Percentiles rank a stretch among this genome's conserved stretches.
These are phyloP conservation scores for Westerdykella sp. DNA, from an alignment of 2,329 filamentous ascomycete genomes.

Conservation along the genomic window DNA sequence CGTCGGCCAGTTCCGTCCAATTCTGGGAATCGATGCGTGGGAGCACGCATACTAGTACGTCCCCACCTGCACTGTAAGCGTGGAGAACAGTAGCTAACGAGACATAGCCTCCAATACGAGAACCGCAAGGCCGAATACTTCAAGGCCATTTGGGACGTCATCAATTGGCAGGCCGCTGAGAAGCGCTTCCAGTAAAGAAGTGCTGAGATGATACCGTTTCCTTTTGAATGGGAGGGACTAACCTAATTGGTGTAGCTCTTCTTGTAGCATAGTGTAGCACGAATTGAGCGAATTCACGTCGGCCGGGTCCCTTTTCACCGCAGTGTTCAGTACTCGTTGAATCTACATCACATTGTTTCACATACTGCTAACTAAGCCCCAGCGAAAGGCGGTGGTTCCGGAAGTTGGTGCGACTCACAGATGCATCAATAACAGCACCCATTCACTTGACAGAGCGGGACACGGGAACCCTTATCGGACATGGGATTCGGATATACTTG, in stretches of 20 bases:
- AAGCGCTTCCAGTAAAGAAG: slow-evolving; percentile 59
- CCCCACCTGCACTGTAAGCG: not conserved
- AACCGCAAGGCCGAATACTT: slow-evolving; percentile 98
- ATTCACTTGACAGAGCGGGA: too few species aligned
- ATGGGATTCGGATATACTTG: too few species aligned
- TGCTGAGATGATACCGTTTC: not conserved
- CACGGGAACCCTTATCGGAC: too few species aligned
- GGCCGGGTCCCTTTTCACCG: too few species aligned
- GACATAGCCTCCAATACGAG: slow-evolving; percentile 72
- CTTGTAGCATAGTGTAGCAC: slow-evolving; percentile 1
- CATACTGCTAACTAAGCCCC: too few species aligned
- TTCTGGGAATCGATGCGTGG: slow-evolving; percentile 90
- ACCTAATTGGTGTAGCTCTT: not conserved
- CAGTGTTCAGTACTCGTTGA: too few species aligned
- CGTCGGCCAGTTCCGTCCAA: slow-evolving; percentile 70
- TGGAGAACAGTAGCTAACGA: slow-evolving; percentile 1
- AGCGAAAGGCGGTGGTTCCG: too few species aligned
- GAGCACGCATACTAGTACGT: slow-evolving; percentile 86
- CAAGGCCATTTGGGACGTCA: slow-evolving; percentile 83
- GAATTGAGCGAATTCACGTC: not conserved
- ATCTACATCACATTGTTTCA: too few species aligned
- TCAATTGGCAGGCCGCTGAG: slow-evolving; percentile 91
- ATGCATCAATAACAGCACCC: too few species aligned
- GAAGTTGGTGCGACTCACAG: too few species aligned
- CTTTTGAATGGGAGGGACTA: not conserved